These are phyloP conservation scores for Aspergillus bridgeri DNA, from an alignment of 495 filamentous ascomycete species.

Conservation along the genomic window DNA sequence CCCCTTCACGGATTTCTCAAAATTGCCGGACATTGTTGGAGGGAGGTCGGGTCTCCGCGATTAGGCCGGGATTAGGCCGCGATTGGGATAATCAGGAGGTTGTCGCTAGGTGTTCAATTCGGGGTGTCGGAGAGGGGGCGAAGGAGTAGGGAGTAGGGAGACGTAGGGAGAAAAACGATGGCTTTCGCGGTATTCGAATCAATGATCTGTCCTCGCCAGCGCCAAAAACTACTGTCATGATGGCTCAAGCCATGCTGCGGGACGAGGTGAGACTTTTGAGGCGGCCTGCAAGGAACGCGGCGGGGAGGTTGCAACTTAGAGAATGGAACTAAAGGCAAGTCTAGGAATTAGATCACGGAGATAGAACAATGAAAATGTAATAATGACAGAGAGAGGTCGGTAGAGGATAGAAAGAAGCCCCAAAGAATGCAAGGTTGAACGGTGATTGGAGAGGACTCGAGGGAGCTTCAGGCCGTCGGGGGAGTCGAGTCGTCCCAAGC, in stretches of 20 bases:
- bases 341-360: not conserved
- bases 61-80: conserved; percentile 12
- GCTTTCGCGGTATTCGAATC: conserved; percentile 21
- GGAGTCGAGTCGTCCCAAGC: too few relatives aligned
- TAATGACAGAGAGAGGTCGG: not conserved
- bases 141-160: not conserved
- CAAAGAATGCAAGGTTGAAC: not conserved
- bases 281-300: conserved; percentile 11
- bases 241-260: conserved; percentile 38
- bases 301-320: not conserved
- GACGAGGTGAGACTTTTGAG: conserved; percentile 13
- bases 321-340: not conserved
- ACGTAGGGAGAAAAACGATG: conserved; percentile 6
- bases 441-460: not conserved
- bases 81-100: conserved; percentile 10
- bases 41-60: conserved; percentile 8
- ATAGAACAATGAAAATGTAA: not conserved
- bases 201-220: conserved; percentile 26
- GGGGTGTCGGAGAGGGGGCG: not conserved
- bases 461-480: not conserved
- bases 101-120: conserved; percentile 2
- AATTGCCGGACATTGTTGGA: conserved; percentile 67
- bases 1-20: conserved; percentile 91
- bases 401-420: not conserved
- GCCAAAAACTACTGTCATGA: conserved; percentile 22